Percentiles rank a stretch among this genome's conserved stretches.
phyloP scores from a whole-genome alignment of 2,329 filamentous ascomycete species.

The Fusarium tuaranense region DNA sequence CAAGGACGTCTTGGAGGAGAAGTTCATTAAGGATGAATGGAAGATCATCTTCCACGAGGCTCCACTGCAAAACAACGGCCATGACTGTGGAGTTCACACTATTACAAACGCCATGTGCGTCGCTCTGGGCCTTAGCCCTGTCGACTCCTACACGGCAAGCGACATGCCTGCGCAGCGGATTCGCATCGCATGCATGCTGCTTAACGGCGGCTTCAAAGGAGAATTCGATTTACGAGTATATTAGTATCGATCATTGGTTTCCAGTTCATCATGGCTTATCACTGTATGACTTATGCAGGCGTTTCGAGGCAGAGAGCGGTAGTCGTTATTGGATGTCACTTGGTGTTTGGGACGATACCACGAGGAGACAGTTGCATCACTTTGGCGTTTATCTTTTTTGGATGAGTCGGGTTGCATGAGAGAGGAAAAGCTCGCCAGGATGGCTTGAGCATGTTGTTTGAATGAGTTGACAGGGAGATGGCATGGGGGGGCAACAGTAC shows the following conservation, averaged over 20 bases:
- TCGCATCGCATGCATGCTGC: slow-evolving; percentile 72
- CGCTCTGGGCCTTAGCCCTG: slow-evolving; percentile 64
- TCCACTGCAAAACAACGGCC: slow-evolving; percentile 72
- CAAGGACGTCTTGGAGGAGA: slow-evolving; percentile 63
- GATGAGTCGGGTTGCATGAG: slow-evolving; percentile 15
- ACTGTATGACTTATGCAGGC: slow-evolving; percentile 27
- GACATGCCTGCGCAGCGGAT: slow-evolving; percentile 71
- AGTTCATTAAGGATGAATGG: slow-evolving; percentile 72
- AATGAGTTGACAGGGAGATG: neutral
- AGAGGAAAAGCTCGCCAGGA: slow-evolving; percentile 14
- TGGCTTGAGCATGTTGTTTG: slow-evolving; percentile 29
- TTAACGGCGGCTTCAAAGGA: slow-evolving; percentile 74
- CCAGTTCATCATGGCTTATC: slow-evolving; percentile 17
- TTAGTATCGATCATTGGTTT: slow-evolving; percentile 34
- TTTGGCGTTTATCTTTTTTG: slow-evolving; percentile 33
- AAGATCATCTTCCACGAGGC: slow-evolving; percentile 61
- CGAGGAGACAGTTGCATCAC: slow-evolving; percentile 29
- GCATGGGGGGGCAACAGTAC: neutral
- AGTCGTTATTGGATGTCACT: slow-evolving; percentile 25
- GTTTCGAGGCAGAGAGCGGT: slow-evolving; percentile 29
- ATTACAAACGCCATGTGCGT: slow-evolving; percentile 78
- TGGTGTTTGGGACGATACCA: slow-evolving; percentile 43
- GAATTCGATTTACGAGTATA: slow-evolving; percentile 65
- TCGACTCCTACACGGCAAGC: slow-evolving; percentile 59
- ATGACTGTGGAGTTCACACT: slow-evolving; percentile 83